Base-by-base conservation (phyloP, 192 early-diverging fungal species). In the Coemansia sp. region DNA sequence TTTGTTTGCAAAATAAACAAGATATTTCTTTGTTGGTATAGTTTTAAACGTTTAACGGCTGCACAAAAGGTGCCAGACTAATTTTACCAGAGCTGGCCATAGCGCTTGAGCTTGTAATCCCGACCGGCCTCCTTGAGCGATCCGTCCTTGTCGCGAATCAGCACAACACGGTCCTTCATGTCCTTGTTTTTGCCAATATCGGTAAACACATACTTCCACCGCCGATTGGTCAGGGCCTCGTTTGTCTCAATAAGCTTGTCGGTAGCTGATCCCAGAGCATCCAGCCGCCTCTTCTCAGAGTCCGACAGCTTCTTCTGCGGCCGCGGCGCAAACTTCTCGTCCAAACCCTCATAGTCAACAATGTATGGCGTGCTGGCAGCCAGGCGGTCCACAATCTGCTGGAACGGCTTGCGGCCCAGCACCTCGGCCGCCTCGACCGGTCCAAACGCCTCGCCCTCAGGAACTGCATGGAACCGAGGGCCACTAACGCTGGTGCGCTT, bases 391-490 rank as follows among this genome's bases (percentile, higher is more conserved):
- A 82, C 23, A 28, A 82, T 76, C 20, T 70, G 56, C 72, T 76
- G 70, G 60, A 64, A 82, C 26, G 84, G 83, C 67, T 88, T 83
- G 67, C 88, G 87, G 56, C 89, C 83, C 73, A 96, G 74, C 2
- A 89, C 77, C 44, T 84, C 83, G 21, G 94, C 92, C 12, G 94
- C 94, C 74, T 93, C 92, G 50, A 83, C 71, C 7, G 92, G 81
- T 1, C 84, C 84, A 60, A 94, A 92, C 5, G 76, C 24, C 31
- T 85, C 65, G 46, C 87, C 90, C 69, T 98, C 95, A 26, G 90
- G 89, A 42, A 98, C 67, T 44, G 91, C 84, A 63, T 88, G 85
- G 71, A 95, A 92, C 56, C 85, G 82, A 18, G 95, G 95, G 42
- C 84, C 82, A 18, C 85, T 83, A 18, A 90, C 84, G 11, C 83